phyloP scores from a whole-genome alignment of 768 basidiomycete genomes.

The Tulasnella sp. region DNA sequence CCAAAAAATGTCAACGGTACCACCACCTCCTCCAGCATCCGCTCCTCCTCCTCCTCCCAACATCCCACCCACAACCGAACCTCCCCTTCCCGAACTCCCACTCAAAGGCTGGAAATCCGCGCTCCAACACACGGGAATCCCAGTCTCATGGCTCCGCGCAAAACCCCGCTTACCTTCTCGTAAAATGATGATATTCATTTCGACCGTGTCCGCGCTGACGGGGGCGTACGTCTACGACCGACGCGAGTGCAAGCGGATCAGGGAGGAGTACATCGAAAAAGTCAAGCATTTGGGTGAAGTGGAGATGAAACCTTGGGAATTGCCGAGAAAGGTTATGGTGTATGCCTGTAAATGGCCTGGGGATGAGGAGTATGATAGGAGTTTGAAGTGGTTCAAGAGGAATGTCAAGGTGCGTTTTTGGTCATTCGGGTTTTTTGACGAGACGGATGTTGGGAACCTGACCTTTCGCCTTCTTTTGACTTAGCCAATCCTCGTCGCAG shows the following conservation, averaged over 20 bases:
- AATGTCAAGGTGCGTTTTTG: slow-evolving; percentile 88
- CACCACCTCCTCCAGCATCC: not conserved
- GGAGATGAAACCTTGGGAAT: slow-evolving; percentile 53
- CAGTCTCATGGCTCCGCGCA: slow-evolving; percentile 65
- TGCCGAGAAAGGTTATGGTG: slow-evolving; percentile 73
- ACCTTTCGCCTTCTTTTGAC: not conserved
- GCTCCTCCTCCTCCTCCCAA: not conserved
- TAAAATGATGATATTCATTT: slow-evolving; percentile 91
- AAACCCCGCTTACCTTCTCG: slow-evolving; percentile 80
- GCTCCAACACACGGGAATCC: slow-evolving; percentile 43
- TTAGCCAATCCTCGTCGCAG: slow-evolving; percentile 89
- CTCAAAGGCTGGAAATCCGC: slow-evolving; percentile 19
- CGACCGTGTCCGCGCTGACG: slow-evolving; percentile 58
- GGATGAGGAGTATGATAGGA: slow-evolving; percentile 83
- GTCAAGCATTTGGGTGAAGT: slow-evolving; percentile 72
- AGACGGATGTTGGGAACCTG: not conserved
- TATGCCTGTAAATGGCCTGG: slow-evolving; percentile 89
- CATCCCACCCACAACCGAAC: not conserved
- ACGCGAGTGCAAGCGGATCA: slow-evolving; percentile 65
- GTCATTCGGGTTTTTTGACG: not conserved
- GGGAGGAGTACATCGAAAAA: slow-evolving; percentile 65
- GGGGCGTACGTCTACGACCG: slow-evolving; percentile 85
- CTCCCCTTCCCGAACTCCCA: not conserved
- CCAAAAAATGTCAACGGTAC: not conserved
- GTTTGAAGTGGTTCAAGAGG: slow-evolving; percentile 84